Evolutionary conservation across 768 basidiomycete species (phyloP), one percentile per base, ranked within the genome.

Genomic region (Cytidiella melzeri): DNA sequence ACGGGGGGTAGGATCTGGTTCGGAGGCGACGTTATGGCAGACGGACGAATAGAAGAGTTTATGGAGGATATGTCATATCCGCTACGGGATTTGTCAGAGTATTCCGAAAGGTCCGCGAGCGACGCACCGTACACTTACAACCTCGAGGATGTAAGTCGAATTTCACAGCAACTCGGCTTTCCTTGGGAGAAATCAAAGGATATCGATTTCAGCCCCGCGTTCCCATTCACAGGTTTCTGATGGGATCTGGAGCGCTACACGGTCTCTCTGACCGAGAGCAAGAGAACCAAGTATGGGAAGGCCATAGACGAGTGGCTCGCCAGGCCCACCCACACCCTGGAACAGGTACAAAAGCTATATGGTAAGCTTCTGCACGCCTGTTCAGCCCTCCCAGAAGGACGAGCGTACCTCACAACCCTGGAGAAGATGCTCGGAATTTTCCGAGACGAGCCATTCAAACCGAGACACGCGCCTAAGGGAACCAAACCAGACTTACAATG

Each of bases 341-440:
- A 63, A 2, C 61, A 74, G 1, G 62, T 67, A 1, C 57, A 67
- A 19, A 66, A 62, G 11, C 60, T 76, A 0, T 67, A 73, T 41
- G 70, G 75, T 0, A 72, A 74, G 44, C 64, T 75, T 62, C 9
- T 59, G n/a, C n/a, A n/a, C n/a, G n/a, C n/a, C n/a, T n/a, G n/a
- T n/a, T n/a, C n/a, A n/a, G n/a, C n/a, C n/a, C n/a, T 70, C 1
- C 63, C 61, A 1, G 28, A 1, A n/a, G 66, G 63, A 6, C 61
- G 67, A 0, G 69, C 75, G 1, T 72, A 70, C 53, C 65, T 77
- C 47, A 73, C 68, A 30, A 40, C 43, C 25, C 50, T 59, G 13
- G 50, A 55, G 47, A 13, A 58, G 51, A 67, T 75, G 58, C 27
- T 76, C 0, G 50, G 50, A 0, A 20, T 58, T 0, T 68, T 59